Evolutionary conservation across 176 grass and related monocot genomes (phyloP), one percentile per base, ranked within the genome.

Genomic region (Oryza glaberrima): DNA sequence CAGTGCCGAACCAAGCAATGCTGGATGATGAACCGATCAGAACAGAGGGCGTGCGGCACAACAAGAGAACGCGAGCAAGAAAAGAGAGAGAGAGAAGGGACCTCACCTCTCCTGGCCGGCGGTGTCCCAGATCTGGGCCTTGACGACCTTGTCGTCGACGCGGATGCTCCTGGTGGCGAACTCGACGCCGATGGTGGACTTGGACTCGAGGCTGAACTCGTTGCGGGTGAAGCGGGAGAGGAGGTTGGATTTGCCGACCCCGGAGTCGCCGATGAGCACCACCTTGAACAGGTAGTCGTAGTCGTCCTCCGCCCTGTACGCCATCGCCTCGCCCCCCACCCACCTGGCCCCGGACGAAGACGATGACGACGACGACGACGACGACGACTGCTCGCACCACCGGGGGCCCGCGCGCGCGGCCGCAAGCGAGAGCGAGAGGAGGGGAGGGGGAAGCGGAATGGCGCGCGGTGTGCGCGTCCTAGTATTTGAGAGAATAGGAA

Each of bases 211-310:
- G 84, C 92, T 97, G 80, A 94, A 97, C 90, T 94, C 92, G 90
- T 97, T 97, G 60, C 87, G 87, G 4, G 93, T 90, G 88, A 95
- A 95, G 5, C 93, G 86, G 54, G 90, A 88, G 47, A 95, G 88
- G 2, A 95, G 90, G 78, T 95, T 95, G 52, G 93, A 92, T 73
- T 91, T 95, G 7, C 90, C 93, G 34, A 95, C 90, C n/a, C 93
- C 90, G 36, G 93, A 95, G 70, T 95, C 93, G 30, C 93, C 93
- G 90, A 95, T 95, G 72, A 95, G 86, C 14, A 95, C 93, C 35
- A 95, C 90, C 78, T 95, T 95, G 83, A 95, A 92, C 38, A 95
- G 88, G 73, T 92, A 95, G 86, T 95, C 93, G 83, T 95, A 95
- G 74, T 95, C 93, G 88, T 95, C 93, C 48, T 95, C 93, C 78